Evolutionary conservation across 2,329 filamentous ascomycete species (phyloP).

Genomic region (Pyrenochaeta sp.): DNA sequence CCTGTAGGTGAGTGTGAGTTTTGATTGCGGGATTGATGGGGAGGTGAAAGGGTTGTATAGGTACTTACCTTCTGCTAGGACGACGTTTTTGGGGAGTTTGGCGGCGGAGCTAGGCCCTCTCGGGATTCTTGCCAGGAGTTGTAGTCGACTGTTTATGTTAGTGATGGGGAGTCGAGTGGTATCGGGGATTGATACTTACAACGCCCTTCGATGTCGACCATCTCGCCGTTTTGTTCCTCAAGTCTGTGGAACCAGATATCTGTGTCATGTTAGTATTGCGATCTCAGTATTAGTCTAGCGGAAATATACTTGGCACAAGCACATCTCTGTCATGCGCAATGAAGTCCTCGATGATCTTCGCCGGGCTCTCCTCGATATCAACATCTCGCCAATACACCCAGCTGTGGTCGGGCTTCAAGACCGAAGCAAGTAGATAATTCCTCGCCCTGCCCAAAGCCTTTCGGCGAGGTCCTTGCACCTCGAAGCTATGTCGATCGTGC

Average conservation of each 20-base stretch:
- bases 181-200: constrained; percentile 64
- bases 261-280: constrained; percentile 49
- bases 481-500: constrained; percentile 82
- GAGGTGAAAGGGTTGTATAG: not conserved
- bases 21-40: no score
- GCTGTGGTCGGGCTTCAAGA: constrained; percentile 90
- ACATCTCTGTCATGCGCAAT: constrained; percentile 93
- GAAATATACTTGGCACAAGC: constrained; percentile 84
- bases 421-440: constrained; percentile 86
- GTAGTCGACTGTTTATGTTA: constrained; percentile 77
- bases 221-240: constrained; percentile 67
- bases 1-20: no score
- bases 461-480: constrained; percentile 85
- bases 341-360: constrained; percentile 90
- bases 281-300: not conserved
- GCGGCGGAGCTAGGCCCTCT: constrained; percentile 78
- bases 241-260: constrained; percentile 98
- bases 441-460: constrained; percentile 89
- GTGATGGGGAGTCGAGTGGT: not conserved
- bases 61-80: constrained; percentile 85
- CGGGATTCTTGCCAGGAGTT: constrained; percentile 98
- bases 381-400: constrained; percentile 99
- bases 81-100: constrained; percentile 76
- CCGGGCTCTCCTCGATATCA: constrained; percentile 90
- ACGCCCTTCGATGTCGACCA: constrained; percentile 85